Conservation (phyloP, 1,139 yeast species). For the Groenewaldozyma sp. region DNA sequence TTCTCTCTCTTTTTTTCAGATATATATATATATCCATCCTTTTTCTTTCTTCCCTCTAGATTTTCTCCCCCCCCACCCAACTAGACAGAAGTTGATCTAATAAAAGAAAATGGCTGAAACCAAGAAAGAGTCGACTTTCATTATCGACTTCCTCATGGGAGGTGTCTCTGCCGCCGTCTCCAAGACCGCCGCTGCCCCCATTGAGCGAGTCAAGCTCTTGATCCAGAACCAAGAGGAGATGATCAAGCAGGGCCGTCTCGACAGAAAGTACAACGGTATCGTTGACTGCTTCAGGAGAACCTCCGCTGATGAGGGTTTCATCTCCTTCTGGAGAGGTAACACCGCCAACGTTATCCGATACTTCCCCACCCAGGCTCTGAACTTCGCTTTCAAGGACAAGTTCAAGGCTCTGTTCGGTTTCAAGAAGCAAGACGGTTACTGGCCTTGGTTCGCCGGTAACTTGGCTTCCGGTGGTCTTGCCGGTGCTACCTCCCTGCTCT, state of each 20-base stretch:
- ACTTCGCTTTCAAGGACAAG: conserved; percentile 80
- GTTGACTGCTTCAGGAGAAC: conserved; percentile 66
- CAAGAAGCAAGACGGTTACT: conserved; percentile 60
- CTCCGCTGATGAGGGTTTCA: conserved; percentile 60
- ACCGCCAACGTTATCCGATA: conserved; percentile 76
- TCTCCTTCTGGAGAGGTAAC: conserved; percentile 78
- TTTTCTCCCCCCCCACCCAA: conserved; percentile 5
- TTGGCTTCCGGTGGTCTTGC: conserved; percentile 79
- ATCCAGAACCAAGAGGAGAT: conserved; percentile 80
- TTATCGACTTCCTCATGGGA: conserved; percentile 62
- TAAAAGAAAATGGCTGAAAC: conserved; percentile 12
- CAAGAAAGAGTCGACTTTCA: conserved; percentile 26
- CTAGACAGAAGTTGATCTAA: too few species aligned
- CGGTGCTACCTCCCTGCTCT: conserved; percentile 66
- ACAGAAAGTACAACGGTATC: conserved; percentile 58
- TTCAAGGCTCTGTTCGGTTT: conserved; percentile 70
- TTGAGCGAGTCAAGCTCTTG: conserved; percentile 72
- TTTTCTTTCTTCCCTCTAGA: conserved; percentile 5
- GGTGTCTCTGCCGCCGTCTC: conserved; percentile 83
- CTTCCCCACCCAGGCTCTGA: conserved; percentile 80
- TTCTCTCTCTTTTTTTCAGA: background rate
- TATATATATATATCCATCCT: conserved; percentile 2
- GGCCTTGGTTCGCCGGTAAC: conserved; percentile 70
- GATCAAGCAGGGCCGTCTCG: conserved; percentile 73
- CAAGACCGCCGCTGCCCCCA: conserved; percentile 80